Percentiles rank a stretch among this genome's conserved stretches.
These are phyloP conservation scores for Citrus unshiu DNA, from an alignment of 345 rosid species.

Conservation along the genomic window DNA sequence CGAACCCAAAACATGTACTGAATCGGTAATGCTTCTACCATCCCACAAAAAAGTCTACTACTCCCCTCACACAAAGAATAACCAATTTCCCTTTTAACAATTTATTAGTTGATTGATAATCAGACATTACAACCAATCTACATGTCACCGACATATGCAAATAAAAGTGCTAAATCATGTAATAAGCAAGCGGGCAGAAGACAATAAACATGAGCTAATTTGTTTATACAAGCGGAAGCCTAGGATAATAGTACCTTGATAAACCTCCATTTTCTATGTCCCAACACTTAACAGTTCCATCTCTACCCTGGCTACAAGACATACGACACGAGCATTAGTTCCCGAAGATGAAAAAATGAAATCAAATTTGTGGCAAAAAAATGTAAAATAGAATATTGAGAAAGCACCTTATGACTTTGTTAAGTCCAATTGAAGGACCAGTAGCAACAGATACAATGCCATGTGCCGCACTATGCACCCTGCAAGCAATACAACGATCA, in stretches of 20 bases:
- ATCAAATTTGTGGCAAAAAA: background rate
- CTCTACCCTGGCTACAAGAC: slow-evolving; percentile 80
- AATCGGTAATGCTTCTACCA: background rate
- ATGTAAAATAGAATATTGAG: background rate
- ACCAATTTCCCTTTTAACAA: background rate
- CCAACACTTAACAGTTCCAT: slow-evolving; percentile 95
- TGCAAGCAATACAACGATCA: slow-evolving; percentile 22
- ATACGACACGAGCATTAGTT: background rate
- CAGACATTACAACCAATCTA: background rate
- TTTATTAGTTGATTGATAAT: background rate
- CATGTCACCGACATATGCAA: background rate
- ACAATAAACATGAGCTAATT: background rate
- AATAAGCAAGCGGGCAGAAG: background rate
- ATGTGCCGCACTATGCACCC: slow-evolving; percentile 86
- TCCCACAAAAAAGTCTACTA: background rate
- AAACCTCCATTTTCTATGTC: slow-evolving; percentile 78
- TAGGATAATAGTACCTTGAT: slow-evolving; percentile 45
- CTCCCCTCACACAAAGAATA: background rate
- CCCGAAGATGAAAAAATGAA: background rate
- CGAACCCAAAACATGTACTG: background rate
- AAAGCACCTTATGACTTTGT: slow-evolving; percentile 74
- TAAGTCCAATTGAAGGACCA: slow-evolving; percentile 53
- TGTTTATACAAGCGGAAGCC: background rate
- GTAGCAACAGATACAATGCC: slow-evolving; percentile 71
- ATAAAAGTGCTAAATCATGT: too few species aligned